Conservation (phyloP, 2,329 filamentous ascomycete species). For the Penicillium capsulatum region DNA sequence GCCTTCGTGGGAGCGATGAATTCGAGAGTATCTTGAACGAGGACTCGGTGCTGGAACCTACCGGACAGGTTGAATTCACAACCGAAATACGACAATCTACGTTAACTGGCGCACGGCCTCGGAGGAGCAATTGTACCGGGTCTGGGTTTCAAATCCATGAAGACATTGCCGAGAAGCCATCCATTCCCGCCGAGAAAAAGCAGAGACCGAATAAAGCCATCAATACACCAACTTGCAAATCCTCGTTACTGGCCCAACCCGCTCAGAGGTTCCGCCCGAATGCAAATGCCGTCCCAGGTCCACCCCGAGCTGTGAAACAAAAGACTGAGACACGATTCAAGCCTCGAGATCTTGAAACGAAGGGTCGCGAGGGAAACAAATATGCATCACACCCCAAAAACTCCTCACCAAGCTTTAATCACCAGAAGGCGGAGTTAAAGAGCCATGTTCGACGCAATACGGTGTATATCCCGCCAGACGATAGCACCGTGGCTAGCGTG, state of each 20-base stretch:
- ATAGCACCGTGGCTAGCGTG: slow-evolving; percentile 40
- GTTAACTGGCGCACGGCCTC: slow-evolving; percentile 28
- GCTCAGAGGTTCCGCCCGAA: slow-evolving; percentile 39
- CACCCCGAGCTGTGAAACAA: slow-evolving; percentile 13
- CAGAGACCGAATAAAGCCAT: slow-evolving; percentile 19
- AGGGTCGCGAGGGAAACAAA: slow-evolving; percentile 14
- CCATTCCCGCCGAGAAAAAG: slow-evolving; percentile 8
- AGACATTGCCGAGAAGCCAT: slow-evolving; percentile 24
- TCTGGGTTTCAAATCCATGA: slow-evolving; percentile 39
- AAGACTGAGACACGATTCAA: slow-evolving; percentile 8
- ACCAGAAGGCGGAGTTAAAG: slow-evolving; percentile 23
- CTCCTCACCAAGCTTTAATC: slow-evolving; percentile 1
- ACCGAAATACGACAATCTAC: slow-evolving; percentile 35
- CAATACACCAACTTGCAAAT: slow-evolving; percentile 20
- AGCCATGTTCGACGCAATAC: slow-evolving; percentile 36
- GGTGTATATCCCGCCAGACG: slow-evolving; percentile 42
- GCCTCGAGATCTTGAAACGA: slow-evolving; percentile 7
- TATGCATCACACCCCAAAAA: slow-evolving; percentile 15
- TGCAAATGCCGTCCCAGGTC: slow-evolving; percentile 26
- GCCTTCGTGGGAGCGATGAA: slow-evolving; percentile 16
- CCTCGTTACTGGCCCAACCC: slow-evolving; percentile 39
- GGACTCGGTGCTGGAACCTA: slow-evolving; percentile 31
- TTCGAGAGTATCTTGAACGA: slow-evolving; percentile 26
- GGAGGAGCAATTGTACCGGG: slow-evolving; percentile 25
- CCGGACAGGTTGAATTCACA: slow-evolving; percentile 40